Base-by-base conservation (phyloP, 2,329 filamentous ascomycete species). In the Fusarium musae region DNA sequence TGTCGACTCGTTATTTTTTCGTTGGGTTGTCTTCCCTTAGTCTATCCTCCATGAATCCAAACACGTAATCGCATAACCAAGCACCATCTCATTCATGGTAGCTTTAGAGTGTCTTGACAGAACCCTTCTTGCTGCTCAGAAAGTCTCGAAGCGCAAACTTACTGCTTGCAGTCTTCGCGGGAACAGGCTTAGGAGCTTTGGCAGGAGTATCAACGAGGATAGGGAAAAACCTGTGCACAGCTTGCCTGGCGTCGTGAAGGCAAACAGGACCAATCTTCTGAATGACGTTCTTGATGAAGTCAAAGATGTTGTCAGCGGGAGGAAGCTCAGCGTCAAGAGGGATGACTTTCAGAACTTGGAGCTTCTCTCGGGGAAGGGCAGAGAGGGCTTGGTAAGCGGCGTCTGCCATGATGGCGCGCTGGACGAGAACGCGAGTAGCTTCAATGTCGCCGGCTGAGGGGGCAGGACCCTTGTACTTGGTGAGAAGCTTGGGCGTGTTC, bases 401-500 rank as follows among this genome's bases (percentile, higher is more conserved):
- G 47, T 75, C 69, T 9, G 70, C 72, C 53, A 75, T 65, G 30
- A 77, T 50, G 2, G 72, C 64, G 3, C 69, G 73, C 9, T 69
- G 52, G n/a, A 75, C 43, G 8, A 75, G 72, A 19, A 75, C 28
- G 1, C 58, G 61, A 8, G 63, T 58, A 2, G 66, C 72, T 13
- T 73, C 6, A 1, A 62, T 21, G 19, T 72, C 54, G 6, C 37
- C 21, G 8, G 37, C 19, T 10, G 46, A n/a, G 17, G 58, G 13
- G 12, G 21, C 12, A 23, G n/a, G 2, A 15, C 47, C 43, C 4
- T 30, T 32, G 15, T 40, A 56, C 26, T 57, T 70, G 3, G 47
- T 6, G 6, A 67, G 50, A 10, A 73, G 54, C 49, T 69, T 73
- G 4, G 30, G 50, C 2, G 11, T 21, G 26, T 10, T 39, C 2